Base-by-base conservation (phyloP, 2,329 filamentous ascomycete genomes). In the Fusarium sp. region DNA sequence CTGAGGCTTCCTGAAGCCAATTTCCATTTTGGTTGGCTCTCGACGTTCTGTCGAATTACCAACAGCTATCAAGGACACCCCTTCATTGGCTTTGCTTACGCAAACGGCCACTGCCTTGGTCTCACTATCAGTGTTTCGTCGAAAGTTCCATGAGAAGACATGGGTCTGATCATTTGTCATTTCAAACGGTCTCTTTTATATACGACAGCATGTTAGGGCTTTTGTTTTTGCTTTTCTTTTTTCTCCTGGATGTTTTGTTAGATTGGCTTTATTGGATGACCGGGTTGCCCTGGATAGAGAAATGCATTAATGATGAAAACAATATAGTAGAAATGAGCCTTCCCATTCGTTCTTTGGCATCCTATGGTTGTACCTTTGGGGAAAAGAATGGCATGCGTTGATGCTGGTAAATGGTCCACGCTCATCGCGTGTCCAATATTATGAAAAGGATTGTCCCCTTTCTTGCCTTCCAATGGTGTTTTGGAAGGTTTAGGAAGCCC, bases 1-100 rank as follows among this genome's bases (percentile, higher is more conserved):
- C 49, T 36, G n/a, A 24, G n/a, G 34, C 34, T 51, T 58, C 45
- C 26, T 57, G 36, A 40, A 40, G 53, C 60, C 31, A 48, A 40
- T 58, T 31, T 24, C 44, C 39, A 13, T 43, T n/a, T 22, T 31
- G 31, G 17, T 31, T 34, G 36, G n/a, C 38, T 13, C 33, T 54
- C 28, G 33, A 43, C 13, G 28, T 33, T 43, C 34, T 42, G 36
- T 18, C 24, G n/a, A 24, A 56, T 43, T 39, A 38, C 48, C 26
- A 28, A n/a, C 36, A 39, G 45, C 26, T 52, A 13, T 28, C 60
- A 40, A 48, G 36, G 28, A 36, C 28, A 17, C 28, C 36, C 46
- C 18, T 65, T 34, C 54, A 60, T 48, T 45, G 24, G 43, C 17
- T 42, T 45, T 22, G 11, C 31, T 17, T 26, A 40, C 17, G 15